These are phyloP conservation scores for Rhizophora mangle DNA, from an alignment of 345 rosid genomes.

Conservation along the genomic window DNA sequence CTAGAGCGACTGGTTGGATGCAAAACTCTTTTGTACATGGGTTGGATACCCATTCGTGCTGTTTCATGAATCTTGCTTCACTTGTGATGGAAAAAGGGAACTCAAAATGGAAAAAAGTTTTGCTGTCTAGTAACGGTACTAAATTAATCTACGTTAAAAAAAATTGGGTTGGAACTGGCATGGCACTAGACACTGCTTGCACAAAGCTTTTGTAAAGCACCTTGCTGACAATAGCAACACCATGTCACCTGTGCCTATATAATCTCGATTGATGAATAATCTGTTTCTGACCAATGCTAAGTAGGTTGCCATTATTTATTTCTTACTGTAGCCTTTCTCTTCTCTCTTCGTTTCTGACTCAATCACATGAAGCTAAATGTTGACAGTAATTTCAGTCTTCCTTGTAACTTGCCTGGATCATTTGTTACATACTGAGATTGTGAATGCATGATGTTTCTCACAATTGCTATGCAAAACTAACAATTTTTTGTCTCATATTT, in stretches of 20 bases:
- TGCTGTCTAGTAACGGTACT: neutral
- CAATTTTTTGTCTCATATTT: conserved; percentile 13
- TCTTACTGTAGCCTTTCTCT: too few relatives aligned
- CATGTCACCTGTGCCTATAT: neutral
- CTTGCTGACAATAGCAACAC: too few relatives aligned
- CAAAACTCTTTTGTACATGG: too few relatives aligned
- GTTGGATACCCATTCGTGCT: too few relatives aligned
- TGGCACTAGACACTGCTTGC: neutral
- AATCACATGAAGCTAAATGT: neutral
- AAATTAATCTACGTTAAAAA: neutral
- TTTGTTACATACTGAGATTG: neutral
- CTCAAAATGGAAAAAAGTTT: too few relatives aligned
- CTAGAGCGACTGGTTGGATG: too few relatives aligned
- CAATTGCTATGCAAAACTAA: conserved; percentile 23
- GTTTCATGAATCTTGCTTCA: too few relatives aligned
- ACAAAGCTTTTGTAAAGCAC: neutral
- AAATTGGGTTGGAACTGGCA: neutral
- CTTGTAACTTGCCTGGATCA: neutral
- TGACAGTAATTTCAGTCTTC: neutral
- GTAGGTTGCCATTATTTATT: too few relatives aligned
- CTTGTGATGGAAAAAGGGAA: too few relatives aligned
- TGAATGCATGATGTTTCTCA: conserved; percentile 10
- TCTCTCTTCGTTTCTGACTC: neutral
- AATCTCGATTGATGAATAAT: neutral
- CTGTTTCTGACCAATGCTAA: neutral